A percentile compares a stretch with the other conserved stretches of the same genome.
Evolutionary conservation across 1,284 basidiomycete genomes (phyloP).

Genomic region (Heterobasidion occidentale): DNA sequence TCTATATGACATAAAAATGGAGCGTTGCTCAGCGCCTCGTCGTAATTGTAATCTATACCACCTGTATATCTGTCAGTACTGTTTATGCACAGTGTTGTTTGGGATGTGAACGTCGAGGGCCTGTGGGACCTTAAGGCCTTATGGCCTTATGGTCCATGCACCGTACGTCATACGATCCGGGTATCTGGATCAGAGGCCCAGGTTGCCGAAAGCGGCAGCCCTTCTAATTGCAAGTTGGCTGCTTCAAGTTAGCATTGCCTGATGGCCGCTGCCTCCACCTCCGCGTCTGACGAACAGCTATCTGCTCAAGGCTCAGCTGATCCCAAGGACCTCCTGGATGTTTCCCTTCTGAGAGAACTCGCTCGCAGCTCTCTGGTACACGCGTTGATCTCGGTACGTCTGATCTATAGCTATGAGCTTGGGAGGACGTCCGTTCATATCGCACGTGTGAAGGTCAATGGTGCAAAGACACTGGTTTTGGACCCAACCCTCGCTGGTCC

Average conservation of each 20-base stretch:
- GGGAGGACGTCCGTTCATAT: background rate
- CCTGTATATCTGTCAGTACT: too few relatives aligned
- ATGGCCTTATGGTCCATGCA: background rate
- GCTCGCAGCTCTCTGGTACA: conserved; percentile 74
- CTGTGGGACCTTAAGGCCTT: background rate
- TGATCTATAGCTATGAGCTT: conserved; percentile 4
- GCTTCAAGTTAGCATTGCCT: too few relatives aligned
- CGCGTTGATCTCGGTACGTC: conserved; percentile 71
- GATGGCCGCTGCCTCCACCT: conserved; percentile 18
- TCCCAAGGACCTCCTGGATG: conserved; percentile 46
- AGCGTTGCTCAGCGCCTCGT: background rate
- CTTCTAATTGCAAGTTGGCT: too few relatives aligned
- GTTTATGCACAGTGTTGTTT: too few relatives aligned
- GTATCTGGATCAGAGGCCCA: too few relatives aligned
- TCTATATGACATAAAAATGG: conserved; percentile 40
- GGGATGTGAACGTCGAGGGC: too few relatives aligned
- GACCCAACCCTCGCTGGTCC: conserved; percentile 87
- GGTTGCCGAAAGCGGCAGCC: too few relatives aligned
- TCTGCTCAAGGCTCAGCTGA: conserved; percentile 15
- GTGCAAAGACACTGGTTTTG: conserved; percentile 92
- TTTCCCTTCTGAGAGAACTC: conserved; percentile 67
- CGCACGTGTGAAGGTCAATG: conserved; percentile 63
- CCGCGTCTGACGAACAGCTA: conserved; percentile 16
- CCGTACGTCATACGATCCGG: too few relatives aligned
- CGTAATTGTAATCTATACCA: background rate